Conservation (phyloP, 2,329 filamentous ascomycete species). For the Emergomyces pasteurianus region DNA sequence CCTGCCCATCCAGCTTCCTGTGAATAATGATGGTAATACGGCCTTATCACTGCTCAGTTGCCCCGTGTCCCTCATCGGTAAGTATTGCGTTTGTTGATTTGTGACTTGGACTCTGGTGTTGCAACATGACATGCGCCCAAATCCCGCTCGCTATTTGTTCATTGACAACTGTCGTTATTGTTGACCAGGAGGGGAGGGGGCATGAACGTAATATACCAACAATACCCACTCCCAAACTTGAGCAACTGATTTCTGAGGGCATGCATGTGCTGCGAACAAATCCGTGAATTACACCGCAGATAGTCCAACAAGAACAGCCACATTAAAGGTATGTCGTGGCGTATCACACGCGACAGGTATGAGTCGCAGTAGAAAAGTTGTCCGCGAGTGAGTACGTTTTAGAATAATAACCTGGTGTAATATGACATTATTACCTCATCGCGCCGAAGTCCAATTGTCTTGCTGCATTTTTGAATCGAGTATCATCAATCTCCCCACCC, state of each 20-base stretch:
- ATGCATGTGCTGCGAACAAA: not conserved
- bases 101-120: not conserved
- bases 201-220: too few relatives aligned
- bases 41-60: not conserved
- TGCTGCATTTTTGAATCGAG: constrained; percentile 59
- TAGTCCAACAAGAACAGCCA: not conserved
- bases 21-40: not conserved
- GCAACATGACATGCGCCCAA: not conserved
- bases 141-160: not conserved
- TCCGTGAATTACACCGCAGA: not conserved
- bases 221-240: too few relatives aligned
- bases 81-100: not conserved
- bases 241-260: not conserved
- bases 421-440: not conserved
- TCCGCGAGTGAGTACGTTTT: not conserved
- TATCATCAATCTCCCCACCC: constrained; percentile 57
- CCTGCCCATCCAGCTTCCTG: not conserved
- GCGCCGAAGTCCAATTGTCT: constrained; percentile 68
- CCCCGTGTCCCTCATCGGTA: not conserved
- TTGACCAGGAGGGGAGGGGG: not conserved
- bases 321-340: not conserved
- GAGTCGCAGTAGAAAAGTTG: not conserved
- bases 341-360: not conserved
- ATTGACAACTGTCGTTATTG: not conserved
- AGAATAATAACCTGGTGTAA: not conserved